Evolutionary conservation across 148 eudicot species (phyloP), one percentile per base, ranked within the genome.

Genomic region (Beta vulgaris): DNA sequence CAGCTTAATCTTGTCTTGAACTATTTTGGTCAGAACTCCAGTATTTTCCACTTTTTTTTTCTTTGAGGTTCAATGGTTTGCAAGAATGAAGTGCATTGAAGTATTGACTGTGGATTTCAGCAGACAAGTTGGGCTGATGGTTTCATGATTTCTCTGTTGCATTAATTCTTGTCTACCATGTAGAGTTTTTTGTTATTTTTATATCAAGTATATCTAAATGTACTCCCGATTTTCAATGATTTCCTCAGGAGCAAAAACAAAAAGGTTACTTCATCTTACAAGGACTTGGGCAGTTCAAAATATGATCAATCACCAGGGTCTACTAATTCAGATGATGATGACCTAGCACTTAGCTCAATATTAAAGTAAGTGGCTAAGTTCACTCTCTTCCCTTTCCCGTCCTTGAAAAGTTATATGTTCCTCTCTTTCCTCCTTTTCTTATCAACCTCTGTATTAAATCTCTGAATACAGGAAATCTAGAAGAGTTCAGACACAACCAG

Each of bases 311-410:
- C 75, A 60, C 68, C 82, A 39, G 76, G 76, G 29, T 82, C 78
- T 72, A 76, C 78, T 72, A 76, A 70, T 76, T 88, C 92, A 74
- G 98, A 87, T 76, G 87, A 87, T 76, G 87, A 87, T 73, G 91
- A 89, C 71, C 53, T 69, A 69, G 46, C 69, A 51, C 80, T 86
- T 57, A 82, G 84, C 74, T 86, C 93, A 54, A 29, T 84, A 64
- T 65, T 84, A 64, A 80, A 74, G 98, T 91, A 85, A 77, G 89
- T 71, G 28, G 60, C 57, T 14, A 19, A 28, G 39, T 44, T 73
- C 69, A 54, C 66, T 81, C 57, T 70, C 71, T 77, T 65, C 14
- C 71, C 54, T 25, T 74, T 36, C 72, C 54, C 62, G 32, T 81
- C 37, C 81, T 16, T 40, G 46, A 25, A 36, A 44, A 64, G 72